These are phyloP conservation scores for Nephromyces sp. DNA, from an alignment of 169 alveolate species.

Conservation along the genomic window DNA sequence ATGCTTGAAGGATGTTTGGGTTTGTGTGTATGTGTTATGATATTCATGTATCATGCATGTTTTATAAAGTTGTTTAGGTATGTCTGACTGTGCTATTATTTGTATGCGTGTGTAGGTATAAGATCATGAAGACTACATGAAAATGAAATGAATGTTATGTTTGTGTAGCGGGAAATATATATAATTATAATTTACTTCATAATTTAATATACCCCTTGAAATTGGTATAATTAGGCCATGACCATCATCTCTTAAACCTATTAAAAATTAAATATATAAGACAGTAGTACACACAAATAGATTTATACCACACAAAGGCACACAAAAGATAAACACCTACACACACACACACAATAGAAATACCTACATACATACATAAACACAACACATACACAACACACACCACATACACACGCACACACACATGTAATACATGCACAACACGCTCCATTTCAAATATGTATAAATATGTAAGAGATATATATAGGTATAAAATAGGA, in stretches of 20 bases:
- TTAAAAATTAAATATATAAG: background rate
- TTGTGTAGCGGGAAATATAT: too few species aligned
- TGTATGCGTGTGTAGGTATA: too few species aligned
- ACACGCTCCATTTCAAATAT: background rate
- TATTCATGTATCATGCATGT: too few species aligned
- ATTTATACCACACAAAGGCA: too few species aligned
- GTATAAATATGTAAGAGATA: background rate
- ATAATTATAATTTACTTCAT: too few species aligned
- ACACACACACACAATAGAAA: background rate
- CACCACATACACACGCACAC: background rate
- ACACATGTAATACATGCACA: background rate
- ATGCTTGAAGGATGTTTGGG: too few species aligned
- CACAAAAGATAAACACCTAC: background rate
- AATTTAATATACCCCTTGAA: conserved; percentile 38
- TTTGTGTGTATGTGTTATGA: too few species aligned
- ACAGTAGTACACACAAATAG: background rate
- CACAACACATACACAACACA: too few species aligned
- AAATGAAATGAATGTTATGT: too few species aligned
- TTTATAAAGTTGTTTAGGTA: too few species aligned
- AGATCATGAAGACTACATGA: too few species aligned
- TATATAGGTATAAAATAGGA: background rate
- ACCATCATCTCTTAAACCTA: conserved; percentile 32
- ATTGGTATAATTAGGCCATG: conserved; percentile 41
- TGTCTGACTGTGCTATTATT: too few species aligned
- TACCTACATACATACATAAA: background rate